Base-by-base conservation (phyloP, 208 protist species). In the Hexamita inflata region DNA sequence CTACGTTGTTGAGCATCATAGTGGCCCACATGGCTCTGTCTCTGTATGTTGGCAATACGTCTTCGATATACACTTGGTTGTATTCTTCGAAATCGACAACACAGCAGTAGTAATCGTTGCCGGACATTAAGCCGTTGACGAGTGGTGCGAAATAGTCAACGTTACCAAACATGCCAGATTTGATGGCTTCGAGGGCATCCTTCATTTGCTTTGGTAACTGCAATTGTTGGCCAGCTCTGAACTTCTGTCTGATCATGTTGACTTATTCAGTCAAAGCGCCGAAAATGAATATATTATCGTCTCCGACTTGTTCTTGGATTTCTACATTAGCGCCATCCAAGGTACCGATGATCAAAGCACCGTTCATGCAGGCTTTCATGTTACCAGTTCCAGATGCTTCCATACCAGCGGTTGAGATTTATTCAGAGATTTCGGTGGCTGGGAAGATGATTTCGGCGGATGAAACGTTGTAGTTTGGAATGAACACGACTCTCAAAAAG, bases 321-420 rank as follows among this genome's bases (percentile, higher is more conserved):
- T 93, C 90, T 38, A 93, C 87, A 76, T 90, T 91, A 65, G 89
- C 89, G 41, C 90, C 90, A 78, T 93, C 90, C 9, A 84, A 34
- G n/a, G 90, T 93, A 66, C 88, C 89, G 34, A 91, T 78, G 57
- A 92, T 86, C 1, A 92, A 24, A 28, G 75, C 83, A 59, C 88
- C 88, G 78, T 93, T 93, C 68, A 91, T 78, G 30, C 76, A 60
- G 70, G 91, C 91, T 77, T 93, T 93, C 88, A 92, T 92, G 77
- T 90, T 90, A 41, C 83, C 78, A 28, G 89, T 92, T 29, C 90
- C 88, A 35, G 85, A 90, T 4, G 89, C 74, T 49, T 78, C 76
- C 42, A 73, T 73, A 42, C 80, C 80, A 45, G 90, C 88, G 28
- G 85, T 88, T 11, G 88, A 91, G 74, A 92, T 91, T 53, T 93